Conservation (phyloP, 768 basidiomycete genomes). For the Neoboletus brunneissimus region DNA sequence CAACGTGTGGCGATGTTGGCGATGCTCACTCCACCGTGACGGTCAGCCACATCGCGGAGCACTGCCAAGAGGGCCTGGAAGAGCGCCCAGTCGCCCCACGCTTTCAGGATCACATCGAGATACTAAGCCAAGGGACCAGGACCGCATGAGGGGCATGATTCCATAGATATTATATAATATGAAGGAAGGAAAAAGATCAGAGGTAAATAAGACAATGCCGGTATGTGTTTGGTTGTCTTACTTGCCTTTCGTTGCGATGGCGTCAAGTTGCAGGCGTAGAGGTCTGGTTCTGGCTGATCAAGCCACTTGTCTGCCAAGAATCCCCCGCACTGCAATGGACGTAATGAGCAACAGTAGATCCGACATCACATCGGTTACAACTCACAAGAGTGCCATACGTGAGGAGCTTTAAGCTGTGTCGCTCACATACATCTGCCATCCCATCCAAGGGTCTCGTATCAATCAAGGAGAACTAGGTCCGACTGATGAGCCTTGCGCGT, state of each 20-base stretch:
- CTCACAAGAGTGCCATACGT: conserved; percentile 81
- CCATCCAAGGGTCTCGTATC: conserved; percentile 75
- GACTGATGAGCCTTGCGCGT: conserved; percentile 9
- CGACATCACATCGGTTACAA: conserved; percentile 4
- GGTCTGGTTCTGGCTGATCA: conserved; percentile 62
- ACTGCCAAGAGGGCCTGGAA: conserved; percentile 65
- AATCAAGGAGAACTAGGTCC: conserved; percentile 69
- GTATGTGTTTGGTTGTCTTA: background rate
- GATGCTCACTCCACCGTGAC: conserved; percentile 62
- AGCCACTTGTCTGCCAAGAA: conserved; percentile 81
- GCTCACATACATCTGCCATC: conserved; percentile 73
- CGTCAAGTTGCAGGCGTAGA: conserved; percentile 63
- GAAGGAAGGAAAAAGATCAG: background rate
- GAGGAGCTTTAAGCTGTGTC: conserved; percentile 68
- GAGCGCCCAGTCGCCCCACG: conserved; percentile 75
- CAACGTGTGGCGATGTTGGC: conserved; percentile 80
- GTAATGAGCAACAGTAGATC: conserved; percentile 2
- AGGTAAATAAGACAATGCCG: background rate
- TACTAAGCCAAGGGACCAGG: conserved; percentile 48
- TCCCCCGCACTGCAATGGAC: conserved; percentile 65
- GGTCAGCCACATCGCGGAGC: conserved; percentile 63
- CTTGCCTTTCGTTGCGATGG: conserved; percentile 81
- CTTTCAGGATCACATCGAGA: conserved; percentile 76
- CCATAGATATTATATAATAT: background rate
- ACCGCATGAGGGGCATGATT: background rate